A percentile compares a stretch with the other conserved stretches of the same genome.
These are phyloP conservation scores for Yamadazyma taylorii DNA, from an alignment of 1,139 yeast genomes.

Conservation along the genomic window DNA sequence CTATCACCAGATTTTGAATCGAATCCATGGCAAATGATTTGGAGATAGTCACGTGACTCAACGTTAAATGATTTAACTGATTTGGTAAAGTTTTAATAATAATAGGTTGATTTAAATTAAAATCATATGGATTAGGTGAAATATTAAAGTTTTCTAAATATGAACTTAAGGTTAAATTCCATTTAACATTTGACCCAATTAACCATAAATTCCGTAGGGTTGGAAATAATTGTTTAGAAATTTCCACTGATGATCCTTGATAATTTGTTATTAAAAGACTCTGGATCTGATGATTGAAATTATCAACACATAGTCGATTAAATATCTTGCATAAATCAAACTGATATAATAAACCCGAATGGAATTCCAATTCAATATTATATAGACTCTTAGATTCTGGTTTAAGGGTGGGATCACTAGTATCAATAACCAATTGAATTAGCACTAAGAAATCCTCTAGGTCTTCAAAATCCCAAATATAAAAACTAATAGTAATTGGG, in stretches of 20 bases:
- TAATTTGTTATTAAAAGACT: constrained; percentile 16
- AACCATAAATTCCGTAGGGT: constrained; percentile 18
- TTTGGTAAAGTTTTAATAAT: constrained; percentile 15
- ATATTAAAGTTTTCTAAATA: constrained; percentile 8
- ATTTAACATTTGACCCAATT: constrained; percentile 19
- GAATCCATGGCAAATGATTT: constrained; percentile 10
- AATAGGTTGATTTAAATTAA: constrained; percentile 14
- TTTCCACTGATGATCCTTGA: constrained; percentile 12
- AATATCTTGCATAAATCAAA: constrained; percentile 20
- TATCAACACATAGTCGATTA: constrained; percentile 3
- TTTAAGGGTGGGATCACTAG: no score
- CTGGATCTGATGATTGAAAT: constrained; percentile 7
- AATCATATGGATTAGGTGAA: constrained; percentile 19
- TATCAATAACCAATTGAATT: constrained; percentile 5
- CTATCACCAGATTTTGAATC: no score
- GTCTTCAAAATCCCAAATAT: constrained; percentile 22
- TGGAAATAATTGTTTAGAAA: constrained; percentile 7
- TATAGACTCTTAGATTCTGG: no score
- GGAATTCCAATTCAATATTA: constrained; percentile 25
- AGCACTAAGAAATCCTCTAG: constrained; percentile 16
- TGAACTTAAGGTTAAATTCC: constrained; percentile 7
- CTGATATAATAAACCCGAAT: constrained; percentile 18
- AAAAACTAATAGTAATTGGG: constrained; percentile 20
- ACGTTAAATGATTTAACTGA: constrained; percentile 12
- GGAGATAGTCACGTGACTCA: constrained; percentile 20